Conservation (phyloP, 768 basidiomycete genomes). For the Auriculariales sp. region DNA sequence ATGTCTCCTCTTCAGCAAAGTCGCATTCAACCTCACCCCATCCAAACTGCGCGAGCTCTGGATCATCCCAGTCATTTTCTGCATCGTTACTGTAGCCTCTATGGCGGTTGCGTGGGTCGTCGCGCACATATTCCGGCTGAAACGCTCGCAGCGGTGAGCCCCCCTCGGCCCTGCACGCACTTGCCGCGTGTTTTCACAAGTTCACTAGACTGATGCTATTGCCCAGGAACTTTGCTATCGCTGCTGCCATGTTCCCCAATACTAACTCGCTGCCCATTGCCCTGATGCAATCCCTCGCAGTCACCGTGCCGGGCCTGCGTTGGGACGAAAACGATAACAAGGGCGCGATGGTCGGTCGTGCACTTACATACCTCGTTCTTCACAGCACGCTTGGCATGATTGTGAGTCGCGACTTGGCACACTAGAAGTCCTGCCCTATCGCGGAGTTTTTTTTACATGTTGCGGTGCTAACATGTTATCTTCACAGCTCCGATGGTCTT, state of each 20-base stretch:
- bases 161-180: neutral
- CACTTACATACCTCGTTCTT: constrained; percentile 77
- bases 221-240: constrained; percentile 61
- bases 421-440: neutral
- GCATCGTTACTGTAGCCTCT: constrained; percentile 57
- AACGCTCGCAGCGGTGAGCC: constrained; percentile 60
- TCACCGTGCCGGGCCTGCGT: constrained; percentile 68
- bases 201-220: neutral
- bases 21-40: constrained; percentile 85
- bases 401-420: constrained; percentile 28
- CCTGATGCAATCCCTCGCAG: constrained; percentile 78
- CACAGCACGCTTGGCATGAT: constrained; percentile 96
- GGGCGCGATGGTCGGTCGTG: constrained; percentile 83
- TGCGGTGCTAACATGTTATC: neutral
- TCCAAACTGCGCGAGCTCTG: constrained; percentile 71
- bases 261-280: constrained; percentile 93
- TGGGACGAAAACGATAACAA: constrained; percentile 72
- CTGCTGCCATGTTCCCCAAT: constrained; percentile 84
- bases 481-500: constrained; percentile 76
- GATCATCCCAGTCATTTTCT: constrained; percentile 78
- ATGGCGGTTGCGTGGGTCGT: constrained; percentile 52
- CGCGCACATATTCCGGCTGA: constrained; percentile 49
- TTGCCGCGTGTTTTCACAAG: neutral
- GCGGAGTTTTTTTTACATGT: neutral
- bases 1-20: constrained; percentile 82